These are phyloP conservation scores for Erythrobasidium hasegawianum DNA, from an alignment of 1,284 basidiomycete species.

Conservation along the genomic window DNA sequence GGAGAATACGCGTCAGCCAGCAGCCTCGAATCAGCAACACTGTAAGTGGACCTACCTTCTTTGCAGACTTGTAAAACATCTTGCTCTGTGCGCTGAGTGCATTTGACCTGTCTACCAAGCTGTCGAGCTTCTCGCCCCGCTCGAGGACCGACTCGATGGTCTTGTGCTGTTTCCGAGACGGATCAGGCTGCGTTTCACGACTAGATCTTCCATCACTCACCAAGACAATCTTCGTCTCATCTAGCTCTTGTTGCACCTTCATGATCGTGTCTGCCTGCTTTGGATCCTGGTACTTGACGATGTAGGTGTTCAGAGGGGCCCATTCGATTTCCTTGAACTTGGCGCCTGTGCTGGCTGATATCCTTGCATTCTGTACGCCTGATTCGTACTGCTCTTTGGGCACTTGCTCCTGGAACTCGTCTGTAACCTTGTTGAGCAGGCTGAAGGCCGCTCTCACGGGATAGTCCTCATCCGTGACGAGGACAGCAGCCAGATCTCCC, in stretches of 20 bases:
- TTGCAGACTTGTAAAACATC: conserved; percentile 84
- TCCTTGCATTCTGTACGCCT: conserved; percentile 10
- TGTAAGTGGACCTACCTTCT: conserved; percentile 62
- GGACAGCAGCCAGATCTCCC: conserved; percentile 62
- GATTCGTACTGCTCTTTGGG: conserved; percentile 61
- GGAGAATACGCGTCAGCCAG: conserved; percentile 14
- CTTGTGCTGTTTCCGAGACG: conserved; percentile 68
- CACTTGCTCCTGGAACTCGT: conserved; percentile 82
- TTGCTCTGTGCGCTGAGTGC: conserved; percentile 63
- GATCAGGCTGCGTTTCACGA: background rate
- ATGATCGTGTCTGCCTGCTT: conserved; percentile 97
- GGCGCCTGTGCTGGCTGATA: conserved; percentile 14
- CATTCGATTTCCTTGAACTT: conserved; percentile 45
- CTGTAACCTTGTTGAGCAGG: conserved; percentile 85
- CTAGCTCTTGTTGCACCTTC: conserved; percentile 95
- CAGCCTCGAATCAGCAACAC: background rate
- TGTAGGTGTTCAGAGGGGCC: conserved; percentile 66
- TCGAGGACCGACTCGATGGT: conserved; percentile 97
- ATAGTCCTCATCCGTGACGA: conserved; percentile 94
- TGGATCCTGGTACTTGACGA: conserved; percentile 95
- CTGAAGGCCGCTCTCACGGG: conserved; percentile 95
- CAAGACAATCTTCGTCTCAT: conserved; percentile 98
- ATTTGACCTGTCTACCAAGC: conserved; percentile 90
- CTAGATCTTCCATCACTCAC: conserved; percentile 55
- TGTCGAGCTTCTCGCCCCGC: conserved; percentile 95